Evolutionary conservation across 768 basidiomycete species (phyloP).

Genomic region (Boletus reticuloceps): DNA sequence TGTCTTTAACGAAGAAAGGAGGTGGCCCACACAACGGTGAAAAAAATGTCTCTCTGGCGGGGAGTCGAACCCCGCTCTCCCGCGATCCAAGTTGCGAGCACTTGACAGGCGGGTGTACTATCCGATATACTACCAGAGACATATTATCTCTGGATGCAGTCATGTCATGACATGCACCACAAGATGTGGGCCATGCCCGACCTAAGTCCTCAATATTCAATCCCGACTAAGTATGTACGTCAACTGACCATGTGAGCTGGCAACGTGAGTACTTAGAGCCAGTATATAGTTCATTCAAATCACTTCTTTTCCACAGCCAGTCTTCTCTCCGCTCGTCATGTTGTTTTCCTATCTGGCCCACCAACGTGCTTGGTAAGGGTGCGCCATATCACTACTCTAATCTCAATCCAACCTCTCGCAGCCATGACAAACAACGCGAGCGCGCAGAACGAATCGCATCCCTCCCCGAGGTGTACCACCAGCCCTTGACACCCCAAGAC

Average conservation of each 20-base stretch:
- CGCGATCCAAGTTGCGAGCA: slow-evolving; percentile 21
- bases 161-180: too few relatives aligned
- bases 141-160: neutral
- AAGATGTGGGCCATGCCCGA: too few relatives aligned
- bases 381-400: neutral
- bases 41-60: slow-evolving; percentile 40
- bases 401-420: slow-evolving; percentile 5
- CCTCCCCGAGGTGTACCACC: slow-evolving; percentile 31
- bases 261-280: neutral
- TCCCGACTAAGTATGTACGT: too few relatives aligned
- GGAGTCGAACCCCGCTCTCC: slow-evolving; percentile 46
- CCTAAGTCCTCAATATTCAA: too few relatives aligned
- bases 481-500: slow-evolving; percentile 32
- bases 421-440: slow-evolving; percentile 34
- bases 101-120: slow-evolving; percentile 48
- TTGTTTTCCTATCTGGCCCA: slow-evolving; percentile 39
- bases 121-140: slow-evolving; percentile 51
- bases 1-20: neutral
- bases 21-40: too few relatives aligned
- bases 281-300: neutral
- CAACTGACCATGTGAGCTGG: too few relatives aligned
- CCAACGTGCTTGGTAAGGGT: slow-evolving; percentile 34
- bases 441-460: slow-evolving; percentile 31
- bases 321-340: slow-evolving; percentile 13
- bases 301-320: neutral